phyloP scores from a whole-genome alignment of 208 protist genomes.

The Leishmania martiniquensis region DNA sequence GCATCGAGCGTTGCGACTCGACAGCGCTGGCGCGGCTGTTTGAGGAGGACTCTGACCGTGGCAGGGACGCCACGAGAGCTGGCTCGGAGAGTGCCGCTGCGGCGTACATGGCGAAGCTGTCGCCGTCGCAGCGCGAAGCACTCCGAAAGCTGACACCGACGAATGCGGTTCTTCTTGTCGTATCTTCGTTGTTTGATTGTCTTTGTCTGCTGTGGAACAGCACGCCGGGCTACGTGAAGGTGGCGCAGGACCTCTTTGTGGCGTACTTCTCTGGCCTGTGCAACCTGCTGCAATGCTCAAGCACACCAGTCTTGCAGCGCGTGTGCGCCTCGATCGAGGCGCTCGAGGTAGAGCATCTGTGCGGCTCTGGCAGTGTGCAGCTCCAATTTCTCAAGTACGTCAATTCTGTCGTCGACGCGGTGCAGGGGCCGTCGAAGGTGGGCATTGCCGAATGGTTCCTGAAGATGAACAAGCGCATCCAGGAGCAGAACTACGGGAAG shows the following conservation, averaged over 20 bases:
- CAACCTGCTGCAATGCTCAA: conserved; percentile 77
- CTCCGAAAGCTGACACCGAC: conserved; percentile 60
- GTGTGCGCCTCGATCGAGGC: conserved; percentile 87
- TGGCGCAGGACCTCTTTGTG: conserved; percentile 55
- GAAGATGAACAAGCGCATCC: conserved; percentile 49
- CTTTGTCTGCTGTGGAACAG: conserved; percentile 68
- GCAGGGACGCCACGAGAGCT: conserved; percentile 16
- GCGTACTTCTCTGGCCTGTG: conserved; percentile 81
- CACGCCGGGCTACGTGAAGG: conserved; percentile 27
- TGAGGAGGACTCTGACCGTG: conserved; percentile 33
- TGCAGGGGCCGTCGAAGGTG: conserved; percentile 64
- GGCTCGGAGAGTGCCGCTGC: conserved; percentile 8
- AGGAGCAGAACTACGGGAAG: conserved; percentile 36
- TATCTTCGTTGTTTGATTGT: conserved; percentile 78
- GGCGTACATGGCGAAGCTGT: conserved; percentile 22
- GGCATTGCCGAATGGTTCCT: conserved; percentile 82
- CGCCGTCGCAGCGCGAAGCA: conserved; percentile 20
- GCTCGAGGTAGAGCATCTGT: conserved; percentile 75
- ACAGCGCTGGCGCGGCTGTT: conserved; percentile 42
- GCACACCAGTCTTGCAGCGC: conserved; percentile 62
- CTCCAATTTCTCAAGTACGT: conserved; percentile 76
- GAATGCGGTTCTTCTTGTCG: conserved; percentile 71
- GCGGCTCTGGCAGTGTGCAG: conserved; percentile 47
- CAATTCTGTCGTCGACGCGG: conserved; percentile 50
- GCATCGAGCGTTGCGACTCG: conserved; percentile 63